phyloP scores from a whole-genome alignment of 345 rosid species.

The Sonneratia alba region DNA sequence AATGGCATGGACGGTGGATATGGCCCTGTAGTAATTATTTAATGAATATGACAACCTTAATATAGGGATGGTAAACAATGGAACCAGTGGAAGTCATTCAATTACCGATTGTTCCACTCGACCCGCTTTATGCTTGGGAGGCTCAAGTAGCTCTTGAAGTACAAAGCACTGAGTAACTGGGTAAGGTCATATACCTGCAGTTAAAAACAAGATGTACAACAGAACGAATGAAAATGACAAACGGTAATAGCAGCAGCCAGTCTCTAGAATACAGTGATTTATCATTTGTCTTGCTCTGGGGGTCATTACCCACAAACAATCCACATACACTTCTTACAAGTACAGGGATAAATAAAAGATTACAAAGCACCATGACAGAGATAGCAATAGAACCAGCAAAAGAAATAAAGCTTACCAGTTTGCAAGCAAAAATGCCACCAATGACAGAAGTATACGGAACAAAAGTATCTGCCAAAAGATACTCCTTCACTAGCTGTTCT shows the following conservation, averaged over 20 bases:
- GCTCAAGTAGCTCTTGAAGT: slow-evolving; percentile 50
- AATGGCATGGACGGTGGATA: slow-evolving; percentile 59
- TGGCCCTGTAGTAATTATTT: slow-evolving; percentile 30
- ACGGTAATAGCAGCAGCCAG: background rate
- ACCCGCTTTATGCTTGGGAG: slow-evolving; percentile 36
- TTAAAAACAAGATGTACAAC: background rate
- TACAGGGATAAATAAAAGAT: background rate
- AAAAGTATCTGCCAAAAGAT: slow-evolving; percentile 41
- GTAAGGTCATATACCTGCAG: slow-evolving; percentile 56
- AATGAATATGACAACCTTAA: background rate
- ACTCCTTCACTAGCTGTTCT: slow-evolving; percentile 44
- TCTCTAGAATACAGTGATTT: background rate
- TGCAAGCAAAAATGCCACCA: slow-evolving; percentile 42
- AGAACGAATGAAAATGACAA: background rate
- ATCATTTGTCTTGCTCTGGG: too few species aligned
- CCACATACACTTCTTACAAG: background rate
- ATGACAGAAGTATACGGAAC: slow-evolving; percentile 53
- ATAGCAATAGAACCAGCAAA: slow-evolving; percentile 3
- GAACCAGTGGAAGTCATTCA: slow-evolving; percentile 1
- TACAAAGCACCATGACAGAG: background rate
- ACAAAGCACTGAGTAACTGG: slow-evolving; percentile 34
- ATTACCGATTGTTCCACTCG: slow-evolving; percentile 67
- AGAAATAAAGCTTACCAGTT: slow-evolving; percentile 31
- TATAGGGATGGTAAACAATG: background rate
- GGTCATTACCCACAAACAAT: background rate